Evolutionary conservation across 768 basidiomycete species (phyloP), one percentile per base, ranked within the genome.

Genomic region (Megacollybia marginata): DNA sequence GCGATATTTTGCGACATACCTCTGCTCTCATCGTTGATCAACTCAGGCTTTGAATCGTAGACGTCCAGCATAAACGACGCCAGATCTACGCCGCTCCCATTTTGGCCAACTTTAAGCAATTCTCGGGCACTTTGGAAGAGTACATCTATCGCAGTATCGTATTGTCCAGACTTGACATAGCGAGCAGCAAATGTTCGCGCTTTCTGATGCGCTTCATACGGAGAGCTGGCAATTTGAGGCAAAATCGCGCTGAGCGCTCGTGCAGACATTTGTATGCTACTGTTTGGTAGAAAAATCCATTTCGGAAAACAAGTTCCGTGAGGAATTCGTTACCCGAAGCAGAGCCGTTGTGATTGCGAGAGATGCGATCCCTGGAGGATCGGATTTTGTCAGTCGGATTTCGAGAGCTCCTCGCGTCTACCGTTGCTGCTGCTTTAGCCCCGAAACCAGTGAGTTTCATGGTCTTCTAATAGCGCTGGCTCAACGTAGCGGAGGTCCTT

Each of bases 201-300:
- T 68, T 97, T 97, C 66, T 97, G 94, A 59, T 97, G 95, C 0
- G 94, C 94, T 53, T 93, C 91, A 65, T 96, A 96, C 33, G 92
- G 90, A 9, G 84, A 79, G 9, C 73, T 71, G 5, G 76, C 65
- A 46, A 93, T 85, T 45, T 84, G 77, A 10, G 82, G 90, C 51
- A 86, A 69, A 55, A 88, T 90, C 9, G 86, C 87, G 53, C 78
- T 80, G 11, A 92, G 70, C 43, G 89, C 89, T 52, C 78, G 75
- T 31, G 82, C 66, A 33, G 83, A 83, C 9, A 32, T 20, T 28
- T 28, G 23, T 28, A 6, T 28, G 23, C 6, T 6, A 28, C 6
- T 28, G 23, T 28, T 28, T 28, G 23, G 23, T 28, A n/a, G n/a
- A n/a, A n/a, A n/a, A n/a, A n/a, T n/a, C n/a, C n/a, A n/a, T n/a